Evolutionary conservation across 257 asterid species (phyloP), one percentile per base, ranked within the genome.

Genomic region (Solanum chilense): DNA sequence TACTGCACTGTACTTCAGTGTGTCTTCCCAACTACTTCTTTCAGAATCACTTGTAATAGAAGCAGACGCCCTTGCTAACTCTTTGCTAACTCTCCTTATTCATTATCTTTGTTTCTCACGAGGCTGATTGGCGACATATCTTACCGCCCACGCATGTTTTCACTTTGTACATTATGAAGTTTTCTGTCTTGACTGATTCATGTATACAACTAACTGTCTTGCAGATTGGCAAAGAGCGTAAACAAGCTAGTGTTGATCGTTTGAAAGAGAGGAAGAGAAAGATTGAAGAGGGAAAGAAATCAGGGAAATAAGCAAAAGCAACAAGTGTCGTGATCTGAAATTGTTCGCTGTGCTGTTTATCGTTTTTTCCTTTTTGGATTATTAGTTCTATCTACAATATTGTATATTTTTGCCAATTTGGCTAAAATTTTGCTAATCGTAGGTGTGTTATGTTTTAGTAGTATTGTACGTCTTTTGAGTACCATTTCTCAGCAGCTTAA

Each of bases 191-290:
- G 27, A 44, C n/a, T 45, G 25, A 44, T 31, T 69, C 78, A 42
- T 85, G 29, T 41, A n/a, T 62, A 84, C n/a, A 68, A 86, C 64
- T 86, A 25, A 78, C 60, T 85, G 33, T 92, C 75, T 16, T 89
- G 83, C 95, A 97, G 99, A 91, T 92, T 10, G 92, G 96, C 58
- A 88, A 56, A 16, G 86, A 88, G 92, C 90, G 87, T 88, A 92
- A 93, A 80, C 90, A 70, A 73, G 92, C 90, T 21, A 10, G 60
- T 5, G 81, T 68, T 13, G 88, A 64, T 13, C 92, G 27, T 35
- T 41, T 97, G 81, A 91, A 88, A 77, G 93, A 90, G 87, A 90
- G 97, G 85, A 91, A 85, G 94, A 90, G 85, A 84, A 90, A 74
- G 47, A 81, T 91, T 4, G 95, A 91, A 9, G 93, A 92, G 84